Base-by-base conservation (phyloP, 805 yeast species). In the Wickerhamomyces canadensis region DNA sequence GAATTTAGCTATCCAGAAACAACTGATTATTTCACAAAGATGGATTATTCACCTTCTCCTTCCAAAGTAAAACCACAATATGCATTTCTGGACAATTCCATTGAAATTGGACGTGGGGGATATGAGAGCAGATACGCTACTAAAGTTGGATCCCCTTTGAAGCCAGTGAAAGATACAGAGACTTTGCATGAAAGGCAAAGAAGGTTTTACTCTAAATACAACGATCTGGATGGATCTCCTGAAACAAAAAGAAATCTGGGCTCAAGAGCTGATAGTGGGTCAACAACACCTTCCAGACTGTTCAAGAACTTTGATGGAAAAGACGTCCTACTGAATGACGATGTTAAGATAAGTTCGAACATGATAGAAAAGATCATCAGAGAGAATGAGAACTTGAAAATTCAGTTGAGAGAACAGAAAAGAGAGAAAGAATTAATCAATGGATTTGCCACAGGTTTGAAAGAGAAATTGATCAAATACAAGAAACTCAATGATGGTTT, bases 281-380 rank as follows among this genome's bases (percentile, higher is more conserved):
- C 42, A 5, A 45, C 52, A 15, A 32, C 49, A 8, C 33, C 37
- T 9, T 42, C 50, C 14, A 45, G 55, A 18, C 40, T 52, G 13
- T 52, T 53, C 35, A 50, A 42, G 25, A 42, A 42, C 18, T 28
- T 52, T 4, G 15, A 26, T 10, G 18, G 16, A 18, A 29, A 35
- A 3, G 39, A 41, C 6, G 46, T 52, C 2, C 57, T 52, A 2
- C 33, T 49, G 2, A 49, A 45, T 16, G 65, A 60, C 24, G 65
- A 60, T 32, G 59, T 61, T 35, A 57, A 57, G 36, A 49, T 59
- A 27, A 61, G 56, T 33, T 53, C 66, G 4, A 55, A 60, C 34
- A 60, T 62, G 58, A 51, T 64, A 15, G 71, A 65, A 37, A 60
- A 59, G 36, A 48, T 64, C 23, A 53, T 61, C 16, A 54, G 54